Evolutionary conservation across 495 filamentous ascomycete species (phyloP), one percentile per base, ranked within the genome.

Genomic region (Chlorociboria aeruginascens): DNA sequence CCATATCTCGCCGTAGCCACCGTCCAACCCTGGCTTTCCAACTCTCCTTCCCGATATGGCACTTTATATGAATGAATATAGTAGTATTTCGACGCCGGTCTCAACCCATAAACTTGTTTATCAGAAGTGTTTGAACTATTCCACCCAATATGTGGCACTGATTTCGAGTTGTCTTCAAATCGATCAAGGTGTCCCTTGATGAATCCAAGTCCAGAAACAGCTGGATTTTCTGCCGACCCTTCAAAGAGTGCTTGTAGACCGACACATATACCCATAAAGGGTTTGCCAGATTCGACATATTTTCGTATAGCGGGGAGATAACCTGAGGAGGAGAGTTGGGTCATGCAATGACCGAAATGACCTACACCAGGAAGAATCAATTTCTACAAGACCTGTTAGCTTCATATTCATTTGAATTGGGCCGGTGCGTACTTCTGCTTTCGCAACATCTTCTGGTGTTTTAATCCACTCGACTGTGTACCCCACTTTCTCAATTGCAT

Each of bases 121-220:
- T 63, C 66, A 29, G 63, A 65, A 0, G 63, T 64, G 34, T 67
- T 69, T 35, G 92, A 92, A 30, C 80, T 88, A 60, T 98, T 98
- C 92, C 92, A 98, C 11, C 92, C 92, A 58, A 98, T 98, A 61
- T 97, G 93, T 28, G 92, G 92, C 29, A 98, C 92, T 32, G 90
- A 79, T 61, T 98, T 98, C 16, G 78, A 69, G 17, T 53, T 52
- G 57, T 86, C 79, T 55, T 86, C 67, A 65, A 98, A 97, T 44
- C 82, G 81, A 56, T 74, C 69, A 53, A 98, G 75, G 14, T 61
- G 67, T 33, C 77, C 77, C 13, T 82, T 79, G 44, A 97, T 75
- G 17, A 95, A 31, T 0, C 81, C 81, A 30, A 97, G 67, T 0
- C 92, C 92, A 1, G 77, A 64, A 13, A 83, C 76, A 13, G 71